These are phyloP conservation scores for Picea sitchensis DNA, from an alignment of 75 land plant species.

Conservation along the genomic window DNA sequence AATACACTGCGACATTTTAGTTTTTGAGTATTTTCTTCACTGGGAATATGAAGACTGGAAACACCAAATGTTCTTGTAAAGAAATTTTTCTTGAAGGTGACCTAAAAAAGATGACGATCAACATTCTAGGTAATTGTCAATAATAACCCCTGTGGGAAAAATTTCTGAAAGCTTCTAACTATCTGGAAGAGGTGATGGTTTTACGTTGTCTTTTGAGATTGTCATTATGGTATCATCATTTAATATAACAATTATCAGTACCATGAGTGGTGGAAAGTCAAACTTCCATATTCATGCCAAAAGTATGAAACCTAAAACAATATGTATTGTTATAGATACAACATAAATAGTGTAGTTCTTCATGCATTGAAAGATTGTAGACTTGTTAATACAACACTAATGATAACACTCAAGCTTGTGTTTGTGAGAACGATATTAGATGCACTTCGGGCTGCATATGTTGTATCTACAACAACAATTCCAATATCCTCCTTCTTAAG, in stretches of 20 bases:
- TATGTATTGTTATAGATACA: too few relatives aligned
- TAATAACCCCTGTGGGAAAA: constrained; percentile 54
- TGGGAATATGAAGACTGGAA: constrained; percentile 4
- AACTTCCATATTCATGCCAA: constrained; percentile 1
- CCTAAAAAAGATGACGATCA: constrained; percentile 54
- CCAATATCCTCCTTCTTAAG: too few relatives aligned
- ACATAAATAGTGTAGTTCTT: too few relatives aligned
- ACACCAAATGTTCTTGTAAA: constrained; percentile 17
- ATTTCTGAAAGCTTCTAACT: constrained; percentile 61
- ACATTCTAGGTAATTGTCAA: constrained; percentile 46
- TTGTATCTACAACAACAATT: too few relatives aligned
- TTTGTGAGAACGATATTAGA: too few relatives aligned
- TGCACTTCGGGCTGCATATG: too few relatives aligned
- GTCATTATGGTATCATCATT: constrained; percentile 76
- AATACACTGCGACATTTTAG: constrained; percentile 19
- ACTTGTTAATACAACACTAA: too few relatives aligned
- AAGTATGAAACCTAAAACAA: constrained; percentile 36
- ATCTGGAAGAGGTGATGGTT: constrained; percentile 63
- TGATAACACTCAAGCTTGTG: too few relatives aligned
- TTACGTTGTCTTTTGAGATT: constrained; percentile 60
- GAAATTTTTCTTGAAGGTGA: constrained; percentile 34
- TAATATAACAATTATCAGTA: constrained; percentile 53
- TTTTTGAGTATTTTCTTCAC: not conserved
- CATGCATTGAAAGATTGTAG: too few relatives aligned
- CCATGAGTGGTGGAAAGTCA: constrained; percentile 8